Evolutionary conservation across 1,284 basidiomycete genomes (phyloP), one percentile per base, ranked within the genome.

Genomic region (Tremellales sp.): DNA sequence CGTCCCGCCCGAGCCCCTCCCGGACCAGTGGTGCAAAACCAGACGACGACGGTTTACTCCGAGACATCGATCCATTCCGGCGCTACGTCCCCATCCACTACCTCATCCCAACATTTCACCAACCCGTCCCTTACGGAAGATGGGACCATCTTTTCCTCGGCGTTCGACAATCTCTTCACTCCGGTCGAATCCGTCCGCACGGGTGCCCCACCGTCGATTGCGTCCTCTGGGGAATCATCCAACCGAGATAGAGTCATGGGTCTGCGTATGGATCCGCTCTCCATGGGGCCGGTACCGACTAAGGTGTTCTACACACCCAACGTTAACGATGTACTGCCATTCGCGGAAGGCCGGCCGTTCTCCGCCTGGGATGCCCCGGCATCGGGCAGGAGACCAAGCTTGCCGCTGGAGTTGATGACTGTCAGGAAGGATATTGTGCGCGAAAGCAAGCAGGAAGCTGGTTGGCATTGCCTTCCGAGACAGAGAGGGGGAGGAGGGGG

Each of bases 311-410:
- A 21, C 2, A 32, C 54, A 1, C 56, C 61, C 10, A 51, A 48
- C 33, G 50, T 60, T 2, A 44, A 50, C n/a, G 56, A 63, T 31
- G 53, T 63, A 0, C 39, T 65, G 10, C 59, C 59, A 10, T 60
- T 58, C 40, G 56, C 53, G 1, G 29, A 43, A 4, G 48, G 43
- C 5, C 36, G 45, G 5, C 59, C 60, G 2, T 61, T 60, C 38
- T 40, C 57, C 5, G 54, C 60, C 1, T 66, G 63, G 61, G 56
- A 58, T 35, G 26, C 40, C 10, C 44, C 36, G 2, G 38, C 37
- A 9, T n/a, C 24, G 10, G 33, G 37, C 28, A 21, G 43, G 6
- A 22, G 38, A 10, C 8, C 18, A 6, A 8, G 24, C 9, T n/a
- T n/a, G n/a, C n/a, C n/a, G n/a, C n/a, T n/a, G n/a, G n/a, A n/a